Conservation (phyloP, 352 stramenopile genomes). For the Globisporangium lucens region DNA sequence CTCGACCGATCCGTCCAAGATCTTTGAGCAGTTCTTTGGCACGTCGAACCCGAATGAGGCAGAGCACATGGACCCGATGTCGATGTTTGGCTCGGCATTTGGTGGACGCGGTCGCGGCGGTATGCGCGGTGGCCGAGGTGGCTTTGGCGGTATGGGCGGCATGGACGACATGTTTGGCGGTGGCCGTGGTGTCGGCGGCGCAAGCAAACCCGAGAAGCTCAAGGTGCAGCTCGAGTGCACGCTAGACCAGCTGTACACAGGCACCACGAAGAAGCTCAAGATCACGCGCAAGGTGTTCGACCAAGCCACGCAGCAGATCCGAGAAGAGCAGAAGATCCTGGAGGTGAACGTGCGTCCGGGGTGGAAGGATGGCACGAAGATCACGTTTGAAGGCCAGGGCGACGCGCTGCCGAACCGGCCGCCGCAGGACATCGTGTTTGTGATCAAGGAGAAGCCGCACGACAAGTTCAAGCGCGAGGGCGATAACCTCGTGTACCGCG, state of each 20-base stretch:
- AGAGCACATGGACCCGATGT: conserved; percentile 67
- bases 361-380: conserved; percentile 95
- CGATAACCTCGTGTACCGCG: conserved; percentile 93
- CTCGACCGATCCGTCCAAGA: conserved; percentile 80
- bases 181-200: conserved; percentile 28
- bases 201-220: conserved; percentile 41
- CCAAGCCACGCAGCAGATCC: conserved; percentile 73
- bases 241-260: conserved; percentile 86
- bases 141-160: conserved; percentile 42
- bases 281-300: conserved; percentile 92
- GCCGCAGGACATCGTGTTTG: conserved; percentile 94
- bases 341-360: conserved; percentile 96
- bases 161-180: conserved; percentile 40
- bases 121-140: not conserved
- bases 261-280: conserved; percentile 91
- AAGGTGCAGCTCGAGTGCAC: conserved; percentile 90
- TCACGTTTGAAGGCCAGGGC: conserved; percentile 94
- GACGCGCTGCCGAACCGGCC: conserved; percentile 89
- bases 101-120: conserved; percentile 15
- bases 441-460: conserved; percentile 91
- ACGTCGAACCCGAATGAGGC: conserved; percentile 79
- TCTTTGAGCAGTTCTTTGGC: conserved; percentile 91
- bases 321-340: conserved; percentile 94
- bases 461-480: conserved; percentile 92
- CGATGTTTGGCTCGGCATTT: conserved; percentile 40